Base-by-base conservation (phyloP, 2,329 filamentous ascomycete species). In the Ascochyta viciae-villosae region DNA sequence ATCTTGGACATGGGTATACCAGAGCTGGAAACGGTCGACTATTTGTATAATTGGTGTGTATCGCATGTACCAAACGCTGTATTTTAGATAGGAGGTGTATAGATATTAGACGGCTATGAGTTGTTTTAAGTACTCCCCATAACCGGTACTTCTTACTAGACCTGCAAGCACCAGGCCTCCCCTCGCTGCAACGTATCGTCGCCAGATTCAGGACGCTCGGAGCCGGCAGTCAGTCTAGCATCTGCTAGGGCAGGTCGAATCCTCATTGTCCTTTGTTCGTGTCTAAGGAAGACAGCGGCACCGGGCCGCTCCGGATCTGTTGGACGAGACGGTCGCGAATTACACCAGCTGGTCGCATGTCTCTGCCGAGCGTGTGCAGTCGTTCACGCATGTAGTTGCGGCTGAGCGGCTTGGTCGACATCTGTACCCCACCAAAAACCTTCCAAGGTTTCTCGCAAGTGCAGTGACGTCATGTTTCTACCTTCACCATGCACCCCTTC, bases 401-500 rank as follows among this genome's bases (percentile, higher is more conserved):
- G 62, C 62, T 63, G 56, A 60, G 50, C 16, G 33, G 43, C 34
- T 24, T 43, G 51, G 26, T 37, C 41, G 23, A 7, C 22, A 2
- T 47, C 3, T 24, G 31, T 37, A 39, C 34, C 47, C 42, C 41
- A 27, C 47, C 53, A 38, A 37, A 19, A 15, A 41, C 29, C 40
- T 50, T 45, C 23, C 16, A 31, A 37, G 27, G 31, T 16, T 16
- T 10, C 37, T 26, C 24, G 33, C 16, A 15, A n/a, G 33, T 24
- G 16, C 37, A 13, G 43, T 64, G 62, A 71, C 68, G 65, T 71
- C 68, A 69, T 50, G 23, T 13, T 12, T 43, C 35, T 15, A 38
- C 15, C 37, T 39, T 22, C 45, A 50, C 31, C 54, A 58, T 58
- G 65, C 57, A 60, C 46, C 54, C 46, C 45, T 42, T 61, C 59